Conservation (phyloP, 169 alveolate genomes). For the Plasmodium malariae region DNA sequence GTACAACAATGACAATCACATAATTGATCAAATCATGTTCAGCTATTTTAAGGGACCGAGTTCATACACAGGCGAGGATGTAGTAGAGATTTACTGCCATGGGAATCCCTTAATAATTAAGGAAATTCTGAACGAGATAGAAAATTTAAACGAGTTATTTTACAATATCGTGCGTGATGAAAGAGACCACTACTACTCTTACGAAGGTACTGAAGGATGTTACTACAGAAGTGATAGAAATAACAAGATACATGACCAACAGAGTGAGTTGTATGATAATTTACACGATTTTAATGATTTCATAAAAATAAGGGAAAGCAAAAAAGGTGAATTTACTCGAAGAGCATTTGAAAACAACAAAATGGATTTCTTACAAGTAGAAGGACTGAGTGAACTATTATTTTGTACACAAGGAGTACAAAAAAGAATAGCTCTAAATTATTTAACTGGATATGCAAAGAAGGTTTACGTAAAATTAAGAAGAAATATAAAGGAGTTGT, state of each 20-base stretch:
- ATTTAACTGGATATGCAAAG: conserved; percentile 50
- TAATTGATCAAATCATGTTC: conserved; percentile 20
- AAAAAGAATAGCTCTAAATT: conserved; percentile 55
- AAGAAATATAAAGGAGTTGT: conserved; percentile 4
- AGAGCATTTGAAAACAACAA: conserved; percentile 83
- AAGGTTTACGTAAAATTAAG: conserved; percentile 13
- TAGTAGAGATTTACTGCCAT: conserved; percentile 85
- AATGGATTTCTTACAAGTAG: conserved; percentile 80
- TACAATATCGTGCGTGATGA: conserved; percentile 29
- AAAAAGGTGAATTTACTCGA: conserved; percentile 85
- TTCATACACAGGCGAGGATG: conserved; percentile 88
- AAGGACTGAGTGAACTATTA: conserved; percentile 51
- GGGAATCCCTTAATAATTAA: conserved; percentile 81
- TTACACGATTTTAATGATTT: not conserved
- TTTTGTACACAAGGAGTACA: conserved; percentile 26
- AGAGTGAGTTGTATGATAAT: not conserved
- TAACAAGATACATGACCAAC: not conserved
- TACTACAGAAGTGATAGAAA: not conserved
- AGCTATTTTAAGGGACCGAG: conserved; percentile 75
- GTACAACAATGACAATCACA: conserved; percentile 8
- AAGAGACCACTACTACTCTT: conserved; percentile 26
- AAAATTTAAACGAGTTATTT: conserved; percentile 17
- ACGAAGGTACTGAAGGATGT: conserved; percentile 20
- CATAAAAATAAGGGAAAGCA: conserved; percentile 80
- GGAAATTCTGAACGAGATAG: conserved; percentile 74